Evolutionary conservation across 352 stramenopile genomes (phyloP), one percentile per base, ranked within the genome.

Genomic region (Globisporangium parvum): DNA sequence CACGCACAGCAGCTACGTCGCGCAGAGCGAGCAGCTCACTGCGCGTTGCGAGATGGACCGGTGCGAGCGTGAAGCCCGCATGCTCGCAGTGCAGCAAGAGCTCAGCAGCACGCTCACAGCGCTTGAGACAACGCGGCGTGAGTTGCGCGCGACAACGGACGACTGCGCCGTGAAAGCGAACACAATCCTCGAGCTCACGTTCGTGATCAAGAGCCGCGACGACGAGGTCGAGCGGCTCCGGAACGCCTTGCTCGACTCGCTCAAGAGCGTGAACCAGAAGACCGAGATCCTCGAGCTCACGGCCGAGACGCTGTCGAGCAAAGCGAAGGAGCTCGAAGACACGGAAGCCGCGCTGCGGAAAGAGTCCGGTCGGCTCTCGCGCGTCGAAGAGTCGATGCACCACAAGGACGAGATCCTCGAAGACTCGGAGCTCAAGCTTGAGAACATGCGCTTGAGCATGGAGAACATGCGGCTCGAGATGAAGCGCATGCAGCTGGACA

Each of bases 401-500:
- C 62, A 84, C 8, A 88, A 88, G 33, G 73, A 72, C 14, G 72
- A 62, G 0, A 68, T 88, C 51, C 65, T 90, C 6, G 80, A 88
- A 44, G 77, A 87, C 56, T 75, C 73, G 0, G 75, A 74, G 47
- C 53, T 87, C 20, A 87, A 90, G 53, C 66, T 88, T 46, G 80
- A 90, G 55, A 83, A 63, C 41, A 70, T 87, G 69, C 63, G 69
- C 0, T 57, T 87, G 18, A 74, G 80, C 33, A 68, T 78, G 53
- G 75, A 90, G 42, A 81, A 60, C 21, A 51, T 87, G 51, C 63
- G 75, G 0, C 57, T 85, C 18, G 80, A 90, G 58, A 77, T 87
- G 59, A 85, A 87, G 65, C 73, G 77, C 15, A 70, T 88, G 56
- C 77, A 85, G 42, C 84, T 88, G 73, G 80, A 88, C 26, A 83